Evolutionary conservation across 805 yeast species (phyloP).

Genomic region (Lipomyces chichibuensis): DNA sequence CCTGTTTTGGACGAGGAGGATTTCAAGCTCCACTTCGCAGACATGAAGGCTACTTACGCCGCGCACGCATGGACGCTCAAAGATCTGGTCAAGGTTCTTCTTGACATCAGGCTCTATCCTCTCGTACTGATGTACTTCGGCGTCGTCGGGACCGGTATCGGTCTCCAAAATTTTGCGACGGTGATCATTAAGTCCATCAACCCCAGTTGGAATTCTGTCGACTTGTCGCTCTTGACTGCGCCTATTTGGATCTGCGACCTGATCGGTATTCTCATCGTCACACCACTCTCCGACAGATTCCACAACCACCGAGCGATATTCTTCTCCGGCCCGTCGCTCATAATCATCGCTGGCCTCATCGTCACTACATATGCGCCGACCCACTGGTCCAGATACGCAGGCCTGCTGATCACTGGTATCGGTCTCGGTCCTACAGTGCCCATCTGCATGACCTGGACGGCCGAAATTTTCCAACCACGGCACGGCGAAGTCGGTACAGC

Average conservation of each 20-base stretch:
- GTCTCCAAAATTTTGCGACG: slow-evolving; percentile 82
- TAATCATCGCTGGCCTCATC: slow-evolving; percentile 73
- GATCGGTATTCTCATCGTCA: slow-evolving; percentile 69
- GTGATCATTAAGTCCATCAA: slow-evolving; percentile 69
- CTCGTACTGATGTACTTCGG: slow-evolving; percentile 86
- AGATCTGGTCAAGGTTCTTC: slow-evolving; percentile 58
- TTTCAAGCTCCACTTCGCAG: slow-evolving; percentile 53
- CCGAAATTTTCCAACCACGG: slow-evolving; percentile 45
- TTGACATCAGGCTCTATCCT: slow-evolving; percentile 77
- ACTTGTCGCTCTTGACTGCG: slow-evolving; percentile 75
- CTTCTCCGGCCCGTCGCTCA: slow-evolving; percentile 62
- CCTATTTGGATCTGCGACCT: slow-evolving; percentile 90
- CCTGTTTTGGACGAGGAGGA: slow-evolving; percentile 60
- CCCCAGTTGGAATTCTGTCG: slow-evolving; percentile 63
- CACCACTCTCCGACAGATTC: slow-evolving; percentile 78
- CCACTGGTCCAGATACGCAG: slow-evolving; percentile 78
- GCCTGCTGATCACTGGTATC: slow-evolving; percentile 77
- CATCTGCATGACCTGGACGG: slow-evolving; percentile 54
- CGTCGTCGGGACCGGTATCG: slow-evolving; percentile 89
- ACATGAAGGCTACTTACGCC: slow-evolving; percentile 27
- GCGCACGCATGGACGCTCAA: slow-evolving; percentile 58
- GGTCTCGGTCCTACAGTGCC: slow-evolving; percentile 94
- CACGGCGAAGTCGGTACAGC: slow-evolving; percentile 88
- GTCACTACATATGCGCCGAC: slow-evolving; percentile 76
- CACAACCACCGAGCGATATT: slow-evolving; percentile 61